Conservation (phyloP, 352 stramenopile species). For the Pythium monospermum region DNA sequence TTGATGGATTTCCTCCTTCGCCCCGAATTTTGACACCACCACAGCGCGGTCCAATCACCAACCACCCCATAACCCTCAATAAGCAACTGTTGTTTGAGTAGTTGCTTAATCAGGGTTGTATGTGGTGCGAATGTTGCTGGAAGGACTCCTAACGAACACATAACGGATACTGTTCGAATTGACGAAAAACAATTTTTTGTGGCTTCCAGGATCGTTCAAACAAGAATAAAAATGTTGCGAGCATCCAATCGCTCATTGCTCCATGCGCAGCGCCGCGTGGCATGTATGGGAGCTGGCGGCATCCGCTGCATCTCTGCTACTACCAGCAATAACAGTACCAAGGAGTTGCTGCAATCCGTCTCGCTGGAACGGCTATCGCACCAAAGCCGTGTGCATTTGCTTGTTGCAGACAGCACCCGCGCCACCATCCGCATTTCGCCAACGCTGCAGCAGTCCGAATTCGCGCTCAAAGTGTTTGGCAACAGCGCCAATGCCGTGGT, state of each 20-base stretch:
- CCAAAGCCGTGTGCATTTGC: slow-evolving; percentile 38
- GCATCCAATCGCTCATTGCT: background rate
- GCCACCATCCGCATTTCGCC: slow-evolving; percentile 45
- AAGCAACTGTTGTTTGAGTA: background rate
- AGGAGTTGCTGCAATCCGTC: slow-evolving; percentile 17
- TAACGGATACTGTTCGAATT: slow-evolving; percentile 1
- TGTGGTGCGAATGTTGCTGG: slow-evolving; percentile 9
- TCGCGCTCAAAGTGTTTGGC: slow-evolving; percentile 29
- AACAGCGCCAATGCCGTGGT: background rate
- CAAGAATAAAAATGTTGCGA: background rate
- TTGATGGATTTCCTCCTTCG: slow-evolving; percentile 14
- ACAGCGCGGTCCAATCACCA: slow-evolving; percentile 20
- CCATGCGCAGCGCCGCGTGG: background rate
- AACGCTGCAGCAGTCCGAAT: slow-evolving; percentile 43
- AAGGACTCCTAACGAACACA: no score
- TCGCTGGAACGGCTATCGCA: slow-evolving; percentile 35
- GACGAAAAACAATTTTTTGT: no score
- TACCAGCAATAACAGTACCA: no score
- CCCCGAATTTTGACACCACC: background rate
- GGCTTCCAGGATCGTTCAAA: no score
- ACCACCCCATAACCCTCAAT: slow-evolving; percentile 14
- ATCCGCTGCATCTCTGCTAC: slow-evolving; percentile 1
- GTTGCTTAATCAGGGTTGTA: slow-evolving; percentile 11
- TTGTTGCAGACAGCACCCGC: slow-evolving; percentile 26
- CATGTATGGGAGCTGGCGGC: background rate